These are phyloP conservation scores for Neospora caninum DNA, from an alignment of 169 alveolate species.

Conservation along the genomic window DNA sequence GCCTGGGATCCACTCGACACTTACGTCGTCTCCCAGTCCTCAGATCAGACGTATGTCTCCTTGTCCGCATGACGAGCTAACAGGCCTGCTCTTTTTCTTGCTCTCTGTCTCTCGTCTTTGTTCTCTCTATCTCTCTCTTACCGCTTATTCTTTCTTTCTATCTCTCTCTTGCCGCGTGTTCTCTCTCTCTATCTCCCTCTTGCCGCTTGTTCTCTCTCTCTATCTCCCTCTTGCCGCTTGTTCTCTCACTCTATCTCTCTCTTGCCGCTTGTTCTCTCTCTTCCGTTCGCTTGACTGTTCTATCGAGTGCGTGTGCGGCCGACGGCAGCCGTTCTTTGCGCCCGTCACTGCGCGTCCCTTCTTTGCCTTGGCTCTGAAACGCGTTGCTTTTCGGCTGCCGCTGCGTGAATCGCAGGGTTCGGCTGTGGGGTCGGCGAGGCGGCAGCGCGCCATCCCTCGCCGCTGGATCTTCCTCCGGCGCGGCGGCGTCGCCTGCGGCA, in stretches of 20 bases:
- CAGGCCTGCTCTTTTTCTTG: not conserved
- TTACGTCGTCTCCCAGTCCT: slow-evolving; percentile 87
- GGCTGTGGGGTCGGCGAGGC: slow-evolving; percentile 28
- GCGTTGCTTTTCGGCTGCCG: not conserved
- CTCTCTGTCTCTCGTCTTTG: not conserved
- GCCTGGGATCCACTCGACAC: slow-evolving; percentile 80
- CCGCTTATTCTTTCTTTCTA: not conserved
- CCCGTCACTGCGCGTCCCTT: no score
- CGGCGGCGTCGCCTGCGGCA: not conserved
- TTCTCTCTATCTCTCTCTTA: not conserved
- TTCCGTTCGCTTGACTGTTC: no score
- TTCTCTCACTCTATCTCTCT: not conserved
- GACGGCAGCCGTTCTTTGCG: no score
- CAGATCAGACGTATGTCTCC: slow-evolving; percentile 75
- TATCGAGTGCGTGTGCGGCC: no score
- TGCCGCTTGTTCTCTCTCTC: not conserved
- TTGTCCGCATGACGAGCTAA: not conserved
- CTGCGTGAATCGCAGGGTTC: not conserved
- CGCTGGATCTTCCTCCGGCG: not conserved
- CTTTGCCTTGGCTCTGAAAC: no score
- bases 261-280: not conserved
- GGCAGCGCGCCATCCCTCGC: not conserved
- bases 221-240: not conserved
- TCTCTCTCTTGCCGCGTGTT: not conserved
- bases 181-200: not conserved